Percentiles rank a stretch among this genome's conserved stretches.
These are phyloP conservation scores for Pleurotus salmoneostramineus DNA, from an alignment of 768 basidiomycete genomes.

Conservation along the genomic window DNA sequence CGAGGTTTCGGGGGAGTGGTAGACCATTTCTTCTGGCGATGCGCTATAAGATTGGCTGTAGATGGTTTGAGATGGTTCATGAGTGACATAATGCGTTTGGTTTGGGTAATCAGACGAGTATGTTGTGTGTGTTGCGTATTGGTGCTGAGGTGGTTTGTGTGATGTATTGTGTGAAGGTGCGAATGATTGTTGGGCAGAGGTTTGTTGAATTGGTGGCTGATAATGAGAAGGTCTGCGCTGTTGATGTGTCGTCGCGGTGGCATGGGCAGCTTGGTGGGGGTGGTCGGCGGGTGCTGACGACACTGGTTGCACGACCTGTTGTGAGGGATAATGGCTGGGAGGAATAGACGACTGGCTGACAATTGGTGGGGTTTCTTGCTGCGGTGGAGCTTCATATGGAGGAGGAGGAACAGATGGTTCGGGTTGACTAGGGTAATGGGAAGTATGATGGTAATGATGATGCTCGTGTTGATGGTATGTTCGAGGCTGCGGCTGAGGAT, in stretches of 20 bases:
- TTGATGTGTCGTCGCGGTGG: neutral
- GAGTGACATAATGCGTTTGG: neutral
- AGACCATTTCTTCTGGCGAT: neutral
- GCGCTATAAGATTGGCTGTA: neutral
- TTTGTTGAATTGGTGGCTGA: neutral
- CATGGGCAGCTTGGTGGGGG: neutral
- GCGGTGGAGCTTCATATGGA: conserved; percentile 9
- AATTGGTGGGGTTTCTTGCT: neutral
- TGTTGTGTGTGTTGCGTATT: neutral
- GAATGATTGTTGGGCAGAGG: neutral
- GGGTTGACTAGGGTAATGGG: neutral
- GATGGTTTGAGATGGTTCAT: neutral
- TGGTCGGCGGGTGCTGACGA: neutral
- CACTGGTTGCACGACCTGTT: neutral
- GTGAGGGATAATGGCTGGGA: neutral
- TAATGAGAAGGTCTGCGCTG: neutral
- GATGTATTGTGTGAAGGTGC: neutral
- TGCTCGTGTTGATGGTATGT: conserved; percentile 11
- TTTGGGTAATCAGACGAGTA: neutral
- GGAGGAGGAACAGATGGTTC: conserved; percentile 10
- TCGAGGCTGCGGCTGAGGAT: conserved; percentile 7
- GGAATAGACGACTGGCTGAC: neutral
- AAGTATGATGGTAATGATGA: conserved; percentile 8
- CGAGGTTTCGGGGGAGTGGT: neutral
- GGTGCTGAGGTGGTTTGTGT: neutral